Evolutionary conservation across 2,329 filamentous ascomycete species (phyloP), one percentile per base, ranked within the genome.

Genomic region (Colletotrichum sojae): DNA sequence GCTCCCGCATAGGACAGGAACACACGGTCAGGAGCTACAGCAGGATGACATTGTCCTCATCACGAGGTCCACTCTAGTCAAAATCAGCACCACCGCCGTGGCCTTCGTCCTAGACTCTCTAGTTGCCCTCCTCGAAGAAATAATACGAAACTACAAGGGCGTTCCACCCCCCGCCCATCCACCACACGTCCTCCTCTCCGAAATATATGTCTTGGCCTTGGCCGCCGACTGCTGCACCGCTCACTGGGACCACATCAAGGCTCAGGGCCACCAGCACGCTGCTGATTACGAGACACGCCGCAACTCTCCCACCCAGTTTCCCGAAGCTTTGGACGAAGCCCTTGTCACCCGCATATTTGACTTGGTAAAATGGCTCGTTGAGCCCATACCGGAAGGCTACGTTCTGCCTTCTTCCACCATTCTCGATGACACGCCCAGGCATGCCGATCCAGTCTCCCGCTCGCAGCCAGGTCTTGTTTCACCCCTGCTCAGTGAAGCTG

Each of bases 1-100:
- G 89, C 86, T 91, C 64, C 89, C 89, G 64, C 88, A 91, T 80
- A 85, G 88, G 72, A 90, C 88, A 64, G 89, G 89, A 74, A 87
- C 85, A 67, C 83, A 84, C 67, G 82, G 83, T 72, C 84, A 87
- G 74, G 86, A 88, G 72, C 84, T 90, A 70, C 80, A 83, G 66
- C 85, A 88, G 75, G 90, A 92, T 79, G 88, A 90, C 58, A 83
- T 91, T 69, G 84, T 89, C 59, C 80, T 84, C 67, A 87, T 89
- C 64, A 91, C 89, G 20, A 86, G 88, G 74, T 83, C 86, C 27
- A 91, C 89, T 6, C 83, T 92, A 58, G 82, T 91, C 71, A 86
- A 88, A 73, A 82, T 91, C 73, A 90, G 89, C 77, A 81, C 82
- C 51, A 82, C 83, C 45, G 85, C 84, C 39, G 85, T 90, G 70